Evolutionary conservation across 2,329 filamentous ascomycete genomes (phyloP).

Genomic region (Talaromyces sp.): DNA sequence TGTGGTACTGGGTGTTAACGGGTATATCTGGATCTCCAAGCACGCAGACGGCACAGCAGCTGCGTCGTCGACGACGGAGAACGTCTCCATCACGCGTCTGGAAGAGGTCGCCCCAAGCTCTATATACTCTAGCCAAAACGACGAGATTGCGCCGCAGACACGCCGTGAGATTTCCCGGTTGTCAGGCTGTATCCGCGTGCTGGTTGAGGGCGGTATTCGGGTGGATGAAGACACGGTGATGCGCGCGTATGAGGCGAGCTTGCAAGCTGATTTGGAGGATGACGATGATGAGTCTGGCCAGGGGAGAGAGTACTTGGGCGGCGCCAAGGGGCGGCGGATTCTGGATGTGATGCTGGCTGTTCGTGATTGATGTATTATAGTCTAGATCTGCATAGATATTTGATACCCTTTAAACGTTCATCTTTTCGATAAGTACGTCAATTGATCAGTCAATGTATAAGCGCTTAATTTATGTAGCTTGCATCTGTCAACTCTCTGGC

Average conservation of each 20-base stretch:
- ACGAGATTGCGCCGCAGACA: conserved; percentile 68
- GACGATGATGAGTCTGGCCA: conserved; percentile 32
- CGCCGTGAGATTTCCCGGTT: conserved; percentile 84
- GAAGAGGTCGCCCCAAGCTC: conserved; percentile 80
- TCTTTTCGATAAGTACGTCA: no score
- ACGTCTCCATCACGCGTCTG: conserved; percentile 68
- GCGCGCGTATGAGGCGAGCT: conserved; percentile 71
- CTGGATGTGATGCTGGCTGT: conserved; percentile 24
- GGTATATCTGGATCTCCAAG: conserved; percentile 92
- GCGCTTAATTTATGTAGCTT: no score
- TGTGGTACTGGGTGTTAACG: conserved; percentile 88
- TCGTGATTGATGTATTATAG: neutral
- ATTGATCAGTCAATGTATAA: no score
- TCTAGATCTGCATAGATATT: neutral
- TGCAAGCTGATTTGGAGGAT: conserved; percentile 56
- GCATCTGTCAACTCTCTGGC: no score
- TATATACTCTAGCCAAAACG: conserved; percentile 94
- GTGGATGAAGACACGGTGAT: conserved; percentile 89
- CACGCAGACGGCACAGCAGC: conserved; percentile 56
- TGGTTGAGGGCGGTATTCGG: conserved; percentile 74
- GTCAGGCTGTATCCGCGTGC: conserved; percentile 69
- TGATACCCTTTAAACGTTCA: neutral
- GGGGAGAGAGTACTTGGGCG: conserved; percentile 38
- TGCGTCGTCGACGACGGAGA: conserved; percentile 40
- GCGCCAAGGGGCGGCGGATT: conserved; percentile 33